phyloP scores from a whole-genome alignment of 176 grass and related monocot genomes.

The Eleusine indica region DNA sequence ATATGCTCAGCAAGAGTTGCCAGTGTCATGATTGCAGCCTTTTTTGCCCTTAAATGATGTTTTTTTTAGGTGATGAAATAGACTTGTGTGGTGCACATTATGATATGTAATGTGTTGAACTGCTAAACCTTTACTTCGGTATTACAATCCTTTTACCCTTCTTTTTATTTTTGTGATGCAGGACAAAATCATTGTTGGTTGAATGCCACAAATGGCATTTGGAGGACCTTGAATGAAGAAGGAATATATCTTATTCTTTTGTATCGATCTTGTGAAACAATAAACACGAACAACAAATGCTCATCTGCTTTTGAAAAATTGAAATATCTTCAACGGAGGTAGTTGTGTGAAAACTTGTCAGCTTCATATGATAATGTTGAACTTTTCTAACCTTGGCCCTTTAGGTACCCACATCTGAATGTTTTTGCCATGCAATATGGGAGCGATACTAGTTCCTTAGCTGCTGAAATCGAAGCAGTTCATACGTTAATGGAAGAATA shows the following conservation, averaged over 20 bases:
- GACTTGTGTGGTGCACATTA: background rate
- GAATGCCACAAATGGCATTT: constrained; percentile 43
- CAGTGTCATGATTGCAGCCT: background rate
- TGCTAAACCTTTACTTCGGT: background rate
- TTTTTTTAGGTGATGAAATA: constrained; percentile 28
- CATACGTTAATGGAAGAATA: constrained; percentile 45
- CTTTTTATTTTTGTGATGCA: constrained; percentile 18
- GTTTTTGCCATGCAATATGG: constrained; percentile 54
- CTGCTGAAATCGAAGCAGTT: constrained; percentile 39
- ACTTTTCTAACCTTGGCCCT: constrained; percentile 27
- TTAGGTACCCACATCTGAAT: constrained; percentile 57
- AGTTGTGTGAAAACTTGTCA: constrained; percentile 8
- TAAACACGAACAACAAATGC: constrained; percentile 11
- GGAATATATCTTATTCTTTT: constrained; percentile 53
- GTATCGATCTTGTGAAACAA: constrained; percentile 36
- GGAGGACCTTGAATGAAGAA: constrained; percentile 43
- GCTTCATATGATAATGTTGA: constrained; percentile 2
- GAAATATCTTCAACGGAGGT: constrained; percentile 72
- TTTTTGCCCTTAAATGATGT: background rate
- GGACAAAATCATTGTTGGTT: constrained; percentile 62
- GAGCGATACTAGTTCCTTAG: constrained; percentile 44
- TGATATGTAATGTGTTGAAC: background rate
- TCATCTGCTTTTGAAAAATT: constrained; percentile 49
- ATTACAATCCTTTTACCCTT: constrained; percentile 13
- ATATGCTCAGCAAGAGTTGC: no score